Evolutionary conservation across 371 early-diverging fungal species (phyloP), one percentile per base, ranked within the genome.

Genomic region (Mortierella sp.): DNA sequence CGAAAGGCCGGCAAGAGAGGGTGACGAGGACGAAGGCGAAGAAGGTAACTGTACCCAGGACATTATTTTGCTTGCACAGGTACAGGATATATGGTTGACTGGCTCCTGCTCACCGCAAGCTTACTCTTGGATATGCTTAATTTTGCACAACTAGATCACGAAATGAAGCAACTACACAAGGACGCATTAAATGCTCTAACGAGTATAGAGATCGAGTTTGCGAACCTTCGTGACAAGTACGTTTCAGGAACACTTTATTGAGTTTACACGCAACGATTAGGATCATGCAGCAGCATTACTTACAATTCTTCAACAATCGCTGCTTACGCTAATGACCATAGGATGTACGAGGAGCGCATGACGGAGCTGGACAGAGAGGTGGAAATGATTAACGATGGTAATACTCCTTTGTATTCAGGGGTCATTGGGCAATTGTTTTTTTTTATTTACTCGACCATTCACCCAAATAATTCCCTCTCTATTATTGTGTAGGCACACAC

Each of bases 341-440:
- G 92, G 81, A 91, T 93, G 90, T 93, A 92, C 46, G 89, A 91
- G 75, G 93, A 93, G 74, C 91, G 90, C 44, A 90, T 92, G 90
- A 74, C 81, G 0, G 93, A 93, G 71, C 76, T 93, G 34, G 91
- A 92, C 61, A 85, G 90, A 69, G 93, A 93, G 76, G 91, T 91
- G 3, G 83, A 88, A 0, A 90, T 92, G 91, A 92, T 93, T 57
- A 90, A 90, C 6, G 86, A 89, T 74, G 93, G 93, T 88, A 89
- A 71, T 59, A 26, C 46, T 4, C 13, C 44, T 64, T 43, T 40
- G 1, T n/a, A 34, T n/a, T 14, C 55, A 31, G 50, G n/a, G 21
- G n/a, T 37, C 26, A 9, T 48, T 28, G 46, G 9, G 9, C 55
- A 55, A 28, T 21, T 34, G 3, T 21, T 31, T 64, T 9, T 44